A percentile compares a stretch with the other conserved stretches of the same genome.
Conservation (phyloP, 306 rosid species). For the Oxytropis ochrocephala region DNA sequence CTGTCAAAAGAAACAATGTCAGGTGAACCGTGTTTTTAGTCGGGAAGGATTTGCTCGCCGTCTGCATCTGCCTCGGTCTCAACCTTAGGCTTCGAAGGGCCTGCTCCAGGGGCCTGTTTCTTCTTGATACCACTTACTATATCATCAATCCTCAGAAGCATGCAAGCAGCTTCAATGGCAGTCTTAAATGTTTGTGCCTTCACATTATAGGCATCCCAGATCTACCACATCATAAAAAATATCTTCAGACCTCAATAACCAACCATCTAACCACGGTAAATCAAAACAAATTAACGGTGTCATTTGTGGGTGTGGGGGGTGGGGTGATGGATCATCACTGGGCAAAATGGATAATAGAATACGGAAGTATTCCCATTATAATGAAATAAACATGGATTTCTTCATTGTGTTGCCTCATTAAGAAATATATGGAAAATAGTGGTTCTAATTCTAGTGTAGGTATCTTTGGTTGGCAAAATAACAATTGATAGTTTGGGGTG, state of each 20-base stretch:
- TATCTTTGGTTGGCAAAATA: neutral
- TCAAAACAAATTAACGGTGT: neutral
- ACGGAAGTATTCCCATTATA: neutral
- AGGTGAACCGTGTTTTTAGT: constrained; percentile 34
- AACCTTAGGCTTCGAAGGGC: constrained; percentile 66
- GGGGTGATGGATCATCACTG: neutral
- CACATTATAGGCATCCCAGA: constrained; percentile 96
- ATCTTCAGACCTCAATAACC: constrained; percentile 6
- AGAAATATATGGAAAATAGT: neutral
- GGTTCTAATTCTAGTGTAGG: neutral
- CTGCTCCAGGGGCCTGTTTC: constrained; percentile 79
- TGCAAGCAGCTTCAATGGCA: constrained; percentile 97
- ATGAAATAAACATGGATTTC: constrained; percentile 3
- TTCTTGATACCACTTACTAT: constrained; percentile 96
- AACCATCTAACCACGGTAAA: neutral
- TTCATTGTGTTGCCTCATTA: neutral
- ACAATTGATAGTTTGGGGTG: neutral
- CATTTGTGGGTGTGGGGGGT: neutral
- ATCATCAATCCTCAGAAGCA: constrained; percentile 95
- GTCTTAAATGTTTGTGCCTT: constrained; percentile 97
- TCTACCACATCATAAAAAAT: constrained; percentile 35
- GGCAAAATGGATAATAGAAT: neutral
- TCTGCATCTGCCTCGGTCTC: constrained; percentile 89
- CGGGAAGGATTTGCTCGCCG: constrained; percentile 72
- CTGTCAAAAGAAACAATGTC: constrained; percentile 20